Conservation (phyloP, 2,329 filamentous ascomycete species). For the Paracamarosporium sp. region DNA sequence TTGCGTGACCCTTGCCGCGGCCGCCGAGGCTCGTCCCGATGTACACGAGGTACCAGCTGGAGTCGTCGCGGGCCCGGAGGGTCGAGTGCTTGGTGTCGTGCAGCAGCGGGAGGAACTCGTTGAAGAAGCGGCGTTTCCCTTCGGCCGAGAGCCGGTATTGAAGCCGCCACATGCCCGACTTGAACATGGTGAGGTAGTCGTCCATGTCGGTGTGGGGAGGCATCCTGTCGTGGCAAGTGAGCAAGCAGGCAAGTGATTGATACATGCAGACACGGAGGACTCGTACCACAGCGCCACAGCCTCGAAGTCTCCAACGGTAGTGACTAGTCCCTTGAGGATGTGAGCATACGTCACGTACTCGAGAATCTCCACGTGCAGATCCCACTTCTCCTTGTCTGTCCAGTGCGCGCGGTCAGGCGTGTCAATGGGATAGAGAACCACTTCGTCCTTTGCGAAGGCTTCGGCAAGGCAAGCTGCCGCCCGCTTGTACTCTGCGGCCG, state of each 20-base stretch:
- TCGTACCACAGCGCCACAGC: constrained; percentile 80
- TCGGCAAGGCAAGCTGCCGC: constrained; percentile 76
- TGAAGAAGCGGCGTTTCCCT: constrained; percentile 76
- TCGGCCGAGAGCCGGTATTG: constrained; percentile 76
- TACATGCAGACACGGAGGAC: no score
- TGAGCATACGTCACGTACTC: constrained; percentile 80
- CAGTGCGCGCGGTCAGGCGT: constrained; percentile 70
- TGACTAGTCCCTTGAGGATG: constrained; percentile 75
- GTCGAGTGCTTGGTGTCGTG: constrained; percentile 74
- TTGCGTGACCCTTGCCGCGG: constrained; percentile 75
- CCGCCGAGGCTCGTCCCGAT: constrained; percentile 76
- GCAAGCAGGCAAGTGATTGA: no score
- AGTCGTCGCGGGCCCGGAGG: constrained; percentile 69
- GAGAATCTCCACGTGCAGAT: constrained; percentile 77
- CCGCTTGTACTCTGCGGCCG: constrained; percentile 71
- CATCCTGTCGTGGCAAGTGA: constrained; percentile 62
- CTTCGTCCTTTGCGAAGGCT: constrained; percentile 77
- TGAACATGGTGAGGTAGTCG: constrained; percentile 73
- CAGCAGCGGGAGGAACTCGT: constrained; percentile 77
- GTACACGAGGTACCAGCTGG: constrained; percentile 84
- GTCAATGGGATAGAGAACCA: constrained; percentile 77
- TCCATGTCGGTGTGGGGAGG: constrained; percentile 77
- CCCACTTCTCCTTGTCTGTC: constrained; percentile 74
- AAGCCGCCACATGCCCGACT: constrained; percentile 79
- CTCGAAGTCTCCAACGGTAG: constrained; percentile 78